These are phyloP conservation scores for Hortaea sp. DNA, from an alignment of 2,329 filamentous ascomycete species.

Conservation along the genomic window DNA sequence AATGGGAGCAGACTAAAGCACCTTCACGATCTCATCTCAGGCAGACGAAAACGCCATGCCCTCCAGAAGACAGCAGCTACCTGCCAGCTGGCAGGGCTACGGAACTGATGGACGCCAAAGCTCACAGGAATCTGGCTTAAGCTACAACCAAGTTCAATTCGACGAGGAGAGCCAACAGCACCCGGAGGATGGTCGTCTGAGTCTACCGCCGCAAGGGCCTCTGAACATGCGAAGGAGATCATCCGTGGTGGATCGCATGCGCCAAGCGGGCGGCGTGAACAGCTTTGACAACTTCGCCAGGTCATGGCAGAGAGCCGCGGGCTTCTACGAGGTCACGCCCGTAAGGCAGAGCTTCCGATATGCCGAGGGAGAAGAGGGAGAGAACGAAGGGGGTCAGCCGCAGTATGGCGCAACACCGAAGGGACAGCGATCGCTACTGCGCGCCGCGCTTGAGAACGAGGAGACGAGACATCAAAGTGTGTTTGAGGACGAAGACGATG, in stretches of 20 bases:
- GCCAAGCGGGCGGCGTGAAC: constrained; percentile 82
- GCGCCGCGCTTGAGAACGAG: constrained; percentile 27
- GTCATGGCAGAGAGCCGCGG: constrained; percentile 84
- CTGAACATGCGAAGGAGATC: constrained; percentile 33
- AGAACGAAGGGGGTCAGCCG: constrained; percentile 32
- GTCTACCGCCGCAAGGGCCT: constrained; percentile 9
- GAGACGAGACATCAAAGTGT: background rate
- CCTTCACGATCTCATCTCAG: background rate
- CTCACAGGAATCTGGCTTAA: constrained; percentile 29
- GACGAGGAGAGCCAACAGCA: constrained; percentile 17
- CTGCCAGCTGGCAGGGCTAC: constrained; percentile 38
- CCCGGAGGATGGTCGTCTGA: constrained; percentile 9
- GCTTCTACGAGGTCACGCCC: constrained; percentile 78
- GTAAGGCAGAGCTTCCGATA: constrained; percentile 63
- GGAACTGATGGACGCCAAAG: constrained; percentile 31
- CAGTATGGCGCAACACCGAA: constrained; percentile 24
- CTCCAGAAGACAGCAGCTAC: constrained; percentile 22
- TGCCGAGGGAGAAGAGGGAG: constrained; percentile 36
- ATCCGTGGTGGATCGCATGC: constrained; percentile 39
- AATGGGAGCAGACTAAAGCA: background rate
- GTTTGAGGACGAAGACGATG: constrained; percentile 22
- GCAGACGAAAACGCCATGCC: constrained; percentile 11
- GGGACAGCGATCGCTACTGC: constrained; percentile 33
- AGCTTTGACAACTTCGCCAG: constrained; percentile 88
- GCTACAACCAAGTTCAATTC: constrained; percentile 18